Evolutionary conservation across 805 yeast genomes (phyloP), one percentile per base, ranked within the genome.

Genomic region (Candida parachauliodes): DNA sequence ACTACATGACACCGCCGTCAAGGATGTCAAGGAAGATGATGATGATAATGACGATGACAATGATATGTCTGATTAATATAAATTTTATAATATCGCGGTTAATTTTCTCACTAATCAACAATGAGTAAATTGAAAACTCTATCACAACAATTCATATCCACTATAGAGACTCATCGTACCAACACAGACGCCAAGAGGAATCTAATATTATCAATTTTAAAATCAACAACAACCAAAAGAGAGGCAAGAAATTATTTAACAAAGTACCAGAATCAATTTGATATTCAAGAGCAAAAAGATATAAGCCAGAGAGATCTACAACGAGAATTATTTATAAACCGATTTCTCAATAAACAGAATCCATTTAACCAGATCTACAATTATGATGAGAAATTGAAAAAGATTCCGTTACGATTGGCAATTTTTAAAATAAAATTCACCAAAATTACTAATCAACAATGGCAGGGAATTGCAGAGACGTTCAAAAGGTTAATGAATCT

Each of bases 171-270:
- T 2, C 63, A 63, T 34, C 44, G 54, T 34, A 19, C 43, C 14
- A 45, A 45, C n/a, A 70, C 76, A 7, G 62, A 68, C 32, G 74
- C 76, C 14, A 79, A 78, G 46, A 70, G 78, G 46, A 86, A 85
- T 38, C 64, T 91, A 35, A 81, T 91, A n/a, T 64, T 88, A 12
- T 81, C 96, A 1, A 88, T 91, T 17, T 68, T 91, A 41, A 82
- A 82, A 51, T 81, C 96, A 1, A 86, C 97, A 3, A 94, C 97
- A 5, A 91, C 98, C 1, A 89, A 88, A 56, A 70, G 98, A 43
- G 98, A 91, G 54, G 95, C 96, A 4, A 74, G 77, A 45, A 83
- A 82, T 46, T 91, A 89, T 54, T 62, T 91, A 32, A 67, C 76
- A 24, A 85, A 82, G 52, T 91, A 89, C 54, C 73, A 77, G 32